These are phyloP conservation scores for Saccharomycopsis phalli DNA, from an alignment of 1,139 yeast genomes.

Conservation along the genomic window DNA sequence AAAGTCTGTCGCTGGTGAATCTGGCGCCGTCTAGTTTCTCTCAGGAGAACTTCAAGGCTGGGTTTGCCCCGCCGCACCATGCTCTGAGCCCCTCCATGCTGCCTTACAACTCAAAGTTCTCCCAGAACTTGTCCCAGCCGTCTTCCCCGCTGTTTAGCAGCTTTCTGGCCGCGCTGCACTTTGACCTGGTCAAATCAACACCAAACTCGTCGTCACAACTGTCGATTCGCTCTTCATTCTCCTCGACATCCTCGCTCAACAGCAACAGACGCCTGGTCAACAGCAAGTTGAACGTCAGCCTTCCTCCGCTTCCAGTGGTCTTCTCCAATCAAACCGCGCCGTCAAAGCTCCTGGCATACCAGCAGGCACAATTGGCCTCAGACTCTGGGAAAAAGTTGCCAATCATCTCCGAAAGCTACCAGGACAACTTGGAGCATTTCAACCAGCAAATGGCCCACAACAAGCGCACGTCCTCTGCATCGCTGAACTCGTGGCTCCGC, in stretches of 20 bases:
- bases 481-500: slow-evolving; percentile 14
- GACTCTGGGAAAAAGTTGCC: slow-evolving; percentile 12
- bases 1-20: too few relatives aligned
- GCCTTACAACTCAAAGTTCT: slow-evolving; percentile 14
- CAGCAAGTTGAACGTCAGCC: not conserved
- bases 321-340: slow-evolving; percentile 7
- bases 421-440: slow-evolving; percentile 2
- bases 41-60: too few relatives aligned
- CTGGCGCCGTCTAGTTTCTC: too few relatives aligned
- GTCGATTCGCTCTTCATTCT: slow-evolving; percentile 16
- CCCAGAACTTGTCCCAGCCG: slow-evolving; percentile 14
- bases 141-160: slow-evolving; percentile 17
- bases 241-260: slow-evolving; percentile 10
- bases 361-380: slow-evolving; percentile 19
- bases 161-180: slow-evolving; percentile 12
- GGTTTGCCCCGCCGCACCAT: too few relatives aligned
- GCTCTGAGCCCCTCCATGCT: slow-evolving; percentile 13
- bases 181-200: slow-evolving; percentile 19
- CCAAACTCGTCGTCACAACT: slow-evolving; percentile 14
- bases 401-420: slow-evolving; percentile 12
- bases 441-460: slow-evolving; percentile 6
- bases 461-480: slow-evolving; percentile 7
- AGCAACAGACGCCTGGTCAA: slow-evolving; percentile 4
- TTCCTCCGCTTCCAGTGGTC: slow-evolving; percentile 15
- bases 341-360: slow-evolving; percentile 18